Evolutionary conservation across 306 rosid genomes (phyloP).

Genomic region (Calophaca sinica): DNA sequence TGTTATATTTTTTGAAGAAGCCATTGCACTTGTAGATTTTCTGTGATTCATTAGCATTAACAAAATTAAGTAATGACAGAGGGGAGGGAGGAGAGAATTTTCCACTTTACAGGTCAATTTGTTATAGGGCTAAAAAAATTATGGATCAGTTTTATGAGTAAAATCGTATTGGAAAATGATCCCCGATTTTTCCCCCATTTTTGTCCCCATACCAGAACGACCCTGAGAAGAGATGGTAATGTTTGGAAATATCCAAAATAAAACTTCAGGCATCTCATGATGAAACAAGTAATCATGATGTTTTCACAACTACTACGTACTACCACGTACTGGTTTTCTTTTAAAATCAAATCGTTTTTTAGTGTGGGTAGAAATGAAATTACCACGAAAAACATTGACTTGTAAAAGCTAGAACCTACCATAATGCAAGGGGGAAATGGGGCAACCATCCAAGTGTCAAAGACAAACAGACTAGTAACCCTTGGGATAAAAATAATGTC

Average conservation of each 20-base stretch:
- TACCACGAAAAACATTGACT: neutral
- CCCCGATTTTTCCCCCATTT: no score
- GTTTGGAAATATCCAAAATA: no score
- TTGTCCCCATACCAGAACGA: no score
- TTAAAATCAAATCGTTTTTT: neutral
- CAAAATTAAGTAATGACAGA: conserved; percentile 32
- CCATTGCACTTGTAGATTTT: conserved; percentile 59
- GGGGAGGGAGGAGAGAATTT: neutral
- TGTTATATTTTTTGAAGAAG: conserved; percentile 68
- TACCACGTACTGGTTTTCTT: no score
- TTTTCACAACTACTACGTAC: no score
- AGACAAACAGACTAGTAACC: neutral
- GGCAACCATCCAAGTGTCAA: neutral
- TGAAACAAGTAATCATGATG: no score
- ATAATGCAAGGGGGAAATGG: neutral
- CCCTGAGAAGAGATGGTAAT: no score
- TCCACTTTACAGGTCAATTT: neutral
- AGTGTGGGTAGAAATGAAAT: neutral
- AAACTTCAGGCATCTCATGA: no score
- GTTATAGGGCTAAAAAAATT: neutral
- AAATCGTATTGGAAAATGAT: no score
- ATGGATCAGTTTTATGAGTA: neutral
- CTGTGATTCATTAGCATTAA: conserved; percentile 55
- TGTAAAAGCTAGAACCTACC: neutral
- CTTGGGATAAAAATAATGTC: neutral